Conservation (phyloP, 352 stramenopile genomes). For the Phytophthora pseudosyringae region DNA sequence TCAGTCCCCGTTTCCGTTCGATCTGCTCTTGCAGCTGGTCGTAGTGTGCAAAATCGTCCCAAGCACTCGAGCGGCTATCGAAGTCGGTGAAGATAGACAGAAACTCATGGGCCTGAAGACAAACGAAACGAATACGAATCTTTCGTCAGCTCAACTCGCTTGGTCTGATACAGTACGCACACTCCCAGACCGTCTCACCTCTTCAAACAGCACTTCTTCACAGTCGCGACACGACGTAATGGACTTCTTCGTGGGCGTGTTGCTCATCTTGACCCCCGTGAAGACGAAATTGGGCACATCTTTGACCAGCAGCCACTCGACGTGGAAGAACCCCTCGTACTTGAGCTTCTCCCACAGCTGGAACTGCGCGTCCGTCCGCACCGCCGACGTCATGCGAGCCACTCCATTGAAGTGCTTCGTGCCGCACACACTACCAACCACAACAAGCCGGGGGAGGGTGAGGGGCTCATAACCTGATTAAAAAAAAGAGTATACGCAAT, state of each 20-base stretch:
- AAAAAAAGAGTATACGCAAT: not conserved
- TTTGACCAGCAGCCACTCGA: slow-evolving; percentile 87
- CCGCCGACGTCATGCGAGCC: slow-evolving; percentile 75
- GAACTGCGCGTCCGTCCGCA: slow-evolving; percentile 59
- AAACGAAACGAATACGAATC: not conserved
- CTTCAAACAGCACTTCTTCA: slow-evolving; percentile 78
- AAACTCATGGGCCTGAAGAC: slow-evolving; percentile 66
- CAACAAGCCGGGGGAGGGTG: not conserved
- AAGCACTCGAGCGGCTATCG: slow-evolving; percentile 64
- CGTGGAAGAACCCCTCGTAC: slow-evolving; percentile 81
- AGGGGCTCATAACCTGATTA: slow-evolving; percentile 8
- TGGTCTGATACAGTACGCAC: not conserved
- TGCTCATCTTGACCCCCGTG: slow-evolving; percentile 79
- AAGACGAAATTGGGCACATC: slow-evolving; percentile 86
- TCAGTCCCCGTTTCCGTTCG: slow-evolving; percentile 59
- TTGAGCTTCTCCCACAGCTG: slow-evolving; percentile 85
- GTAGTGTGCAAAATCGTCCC: slow-evolving; percentile 78
- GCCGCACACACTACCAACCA: slow-evolving; percentile 58
- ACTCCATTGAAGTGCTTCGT: slow-evolving; percentile 83
- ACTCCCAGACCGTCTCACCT: slow-evolving; percentile 41
- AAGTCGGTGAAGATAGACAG: slow-evolving; percentile 67
- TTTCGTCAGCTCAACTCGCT: slow-evolving; percentile 11
- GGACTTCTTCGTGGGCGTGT: slow-evolving; percentile 80
- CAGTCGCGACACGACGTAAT: slow-evolving; percentile 82
- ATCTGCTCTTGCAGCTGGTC: slow-evolving; percentile 61